Evolutionary conservation across 768 basidiomycete genomes (phyloP).

Genomic region (Stropharia rugosoannulata): DNA sequence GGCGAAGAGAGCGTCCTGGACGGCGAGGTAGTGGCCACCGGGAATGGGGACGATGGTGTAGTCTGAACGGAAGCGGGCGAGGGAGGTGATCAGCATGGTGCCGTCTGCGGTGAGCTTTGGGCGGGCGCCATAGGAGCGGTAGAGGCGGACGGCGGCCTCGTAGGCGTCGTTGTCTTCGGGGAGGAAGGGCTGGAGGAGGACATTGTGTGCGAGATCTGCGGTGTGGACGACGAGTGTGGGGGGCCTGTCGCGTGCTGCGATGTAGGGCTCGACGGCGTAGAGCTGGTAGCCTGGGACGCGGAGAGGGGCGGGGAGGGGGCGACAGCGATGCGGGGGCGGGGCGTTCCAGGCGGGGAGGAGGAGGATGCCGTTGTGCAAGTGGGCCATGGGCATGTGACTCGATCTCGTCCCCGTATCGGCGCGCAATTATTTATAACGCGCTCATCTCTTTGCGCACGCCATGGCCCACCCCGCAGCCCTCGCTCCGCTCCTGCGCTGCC

Average conservation of each 20-base stretch:
- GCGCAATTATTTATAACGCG: not conserved
- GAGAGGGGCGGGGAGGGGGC: constrained; percentile 37
- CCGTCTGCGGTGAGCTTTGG: constrained; percentile 72
- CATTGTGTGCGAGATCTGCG: constrained; percentile 69
- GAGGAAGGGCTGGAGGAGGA: constrained; percentile 31
- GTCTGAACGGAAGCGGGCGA: constrained; percentile 87
- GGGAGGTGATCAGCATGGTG: constrained; percentile 75
- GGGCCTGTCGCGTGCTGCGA: constrained; percentile 61
- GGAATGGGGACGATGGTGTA: constrained; percentile 83
- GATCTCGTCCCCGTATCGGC: constrained; percentile 18
- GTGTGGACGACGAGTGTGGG: constrained; percentile 75
- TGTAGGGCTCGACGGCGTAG: constrained; percentile 88
- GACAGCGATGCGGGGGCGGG: constrained; percentile 41
- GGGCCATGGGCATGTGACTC: constrained; percentile 10
- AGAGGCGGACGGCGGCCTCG: constrained; percentile 40
- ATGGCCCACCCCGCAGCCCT: constrained; percentile 25
- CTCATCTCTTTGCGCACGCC: constrained; percentile 3
- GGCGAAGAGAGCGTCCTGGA: constrained; percentile 67
- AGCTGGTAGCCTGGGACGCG: constrained; percentile 70
- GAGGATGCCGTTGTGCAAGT: constrained; percentile 6
- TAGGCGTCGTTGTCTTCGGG: constrained; percentile 41
- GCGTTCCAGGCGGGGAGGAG: constrained; percentile 20
- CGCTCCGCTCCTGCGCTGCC: constrained; percentile 48
- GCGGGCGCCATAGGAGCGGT: constrained; percentile 71
- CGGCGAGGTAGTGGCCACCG: constrained; percentile 60